phyloP scores from a whole-genome alignment of 2,329 filamentous ascomycete species.

The Apiospora sp. region DNA sequence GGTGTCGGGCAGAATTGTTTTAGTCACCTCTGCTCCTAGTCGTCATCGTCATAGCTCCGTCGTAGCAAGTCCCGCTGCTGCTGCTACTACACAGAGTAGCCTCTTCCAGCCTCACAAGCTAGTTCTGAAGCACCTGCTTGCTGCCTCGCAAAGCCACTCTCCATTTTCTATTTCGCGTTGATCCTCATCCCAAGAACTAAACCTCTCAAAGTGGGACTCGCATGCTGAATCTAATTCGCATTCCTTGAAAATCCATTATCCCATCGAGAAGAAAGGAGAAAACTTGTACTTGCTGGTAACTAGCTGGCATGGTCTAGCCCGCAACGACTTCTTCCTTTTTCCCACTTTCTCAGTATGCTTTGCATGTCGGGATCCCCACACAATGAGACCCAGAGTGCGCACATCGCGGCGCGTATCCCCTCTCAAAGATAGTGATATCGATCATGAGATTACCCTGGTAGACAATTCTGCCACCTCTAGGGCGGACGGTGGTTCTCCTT shows the following conservation, averaged over 20 bases:
- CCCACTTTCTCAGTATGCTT: constrained; percentile 36
- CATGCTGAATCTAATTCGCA: constrained; percentile 3
- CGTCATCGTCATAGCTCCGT: constrained; percentile 15
- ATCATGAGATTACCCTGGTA: constrained; percentile 75
- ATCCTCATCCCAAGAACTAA: not conserved
- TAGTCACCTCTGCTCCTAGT: not conserved
- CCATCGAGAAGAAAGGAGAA: not conserved
- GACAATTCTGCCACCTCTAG: constrained; percentile 53
- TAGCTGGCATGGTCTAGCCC: constrained; percentile 1
- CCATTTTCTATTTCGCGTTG: not conserved
- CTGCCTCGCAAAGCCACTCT: constrained; percentile 11
- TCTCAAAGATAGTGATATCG: constrained; percentile 68
- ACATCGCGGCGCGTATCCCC: constrained; percentile 63
- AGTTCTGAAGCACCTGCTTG: not conserved
- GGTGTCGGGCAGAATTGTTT: not conserved
- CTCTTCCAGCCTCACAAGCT: not conserved
- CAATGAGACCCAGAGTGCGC: constrained; percentile 51
- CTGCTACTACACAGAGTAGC: not conserved
- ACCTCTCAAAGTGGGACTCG: not conserved
- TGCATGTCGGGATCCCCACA: constrained; percentile 30
- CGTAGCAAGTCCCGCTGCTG: constrained; percentile 6
- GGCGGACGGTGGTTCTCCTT: not conserved
- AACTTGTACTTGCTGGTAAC: not conserved
- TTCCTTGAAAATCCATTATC: not conserved
- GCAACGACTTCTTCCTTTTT: constrained; percentile 20